Conservation (phyloP, 805 yeast species). For the Sugiyamaella americana region DNA sequence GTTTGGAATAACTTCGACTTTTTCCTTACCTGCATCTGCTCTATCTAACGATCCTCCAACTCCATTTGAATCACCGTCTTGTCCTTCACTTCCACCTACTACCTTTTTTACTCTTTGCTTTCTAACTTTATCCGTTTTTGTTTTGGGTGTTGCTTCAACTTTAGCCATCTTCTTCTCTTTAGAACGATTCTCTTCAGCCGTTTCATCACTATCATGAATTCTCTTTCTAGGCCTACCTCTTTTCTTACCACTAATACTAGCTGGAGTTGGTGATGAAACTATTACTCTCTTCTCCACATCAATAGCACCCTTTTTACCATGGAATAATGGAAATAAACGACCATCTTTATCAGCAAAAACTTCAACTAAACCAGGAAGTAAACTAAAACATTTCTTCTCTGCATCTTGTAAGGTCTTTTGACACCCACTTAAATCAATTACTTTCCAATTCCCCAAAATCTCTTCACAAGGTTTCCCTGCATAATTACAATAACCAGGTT, state of each 20-base stretch:
- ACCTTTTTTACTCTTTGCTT: too few relatives aligned
- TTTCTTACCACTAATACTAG: conserved; percentile 10
- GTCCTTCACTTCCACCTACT: too few relatives aligned
- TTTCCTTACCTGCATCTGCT: too few relatives aligned
- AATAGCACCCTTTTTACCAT: conserved; percentile 21
- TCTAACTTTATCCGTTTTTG: too few relatives aligned
- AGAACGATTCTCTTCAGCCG: background rate
- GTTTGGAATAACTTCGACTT: too few relatives aligned
- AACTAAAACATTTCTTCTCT: conserved; percentile 4
- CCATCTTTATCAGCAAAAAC: conserved; percentile 12
- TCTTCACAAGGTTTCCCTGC: conserved; percentile 26
- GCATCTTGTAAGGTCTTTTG: conserved; percentile 5
- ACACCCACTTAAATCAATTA: conserved; percentile 9
- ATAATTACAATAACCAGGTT: conserved; percentile 34
- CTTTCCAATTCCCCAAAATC: conserved; percentile 28
- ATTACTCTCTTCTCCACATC: background rate
- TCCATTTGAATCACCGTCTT: too few relatives aligned
- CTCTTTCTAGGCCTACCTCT: conserved; percentile 11
- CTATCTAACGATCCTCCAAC: too few relatives aligned
- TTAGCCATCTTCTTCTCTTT: conserved; percentile 15
- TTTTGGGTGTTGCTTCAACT: too few relatives aligned
- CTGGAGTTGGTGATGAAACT: conserved; percentile 4
- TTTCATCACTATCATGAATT: background rate
- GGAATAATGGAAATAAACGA: conserved; percentile 19
- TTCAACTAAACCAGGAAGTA: conserved; percentile 17